Base-by-base conservation (phyloP, 495 filamentous ascomycete genomes). In the Aspergillus taichungensis region DNA sequence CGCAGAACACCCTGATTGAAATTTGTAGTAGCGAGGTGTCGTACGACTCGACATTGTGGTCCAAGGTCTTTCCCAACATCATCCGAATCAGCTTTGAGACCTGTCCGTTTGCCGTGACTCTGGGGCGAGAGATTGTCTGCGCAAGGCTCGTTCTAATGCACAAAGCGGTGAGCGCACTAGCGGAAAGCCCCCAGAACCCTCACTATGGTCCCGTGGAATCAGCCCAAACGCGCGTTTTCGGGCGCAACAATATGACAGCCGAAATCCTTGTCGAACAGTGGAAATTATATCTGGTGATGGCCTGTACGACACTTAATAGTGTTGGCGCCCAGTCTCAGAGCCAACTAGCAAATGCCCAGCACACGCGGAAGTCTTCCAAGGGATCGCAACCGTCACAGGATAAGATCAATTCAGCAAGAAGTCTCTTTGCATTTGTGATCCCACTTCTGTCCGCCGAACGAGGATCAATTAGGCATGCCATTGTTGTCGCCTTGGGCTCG, bases 261-360 rank as follows among this genome's bases (percentile, higher is more conserved):
- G 88, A 94, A 41, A 80, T 94, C 33, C 69, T 98, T 44, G 78
- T 97, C 46, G 92, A 97, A 58, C 92, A 99, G 62, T 99, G 91
- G 91, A 97, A 95, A 63, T 69, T 97, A n/a, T 96, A 96, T 59
- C 74, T 99, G 34, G 86, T 94, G 36, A 94, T 97, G 65, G 94
- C 94, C 6, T 99, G 94, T 60, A 94, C 89, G 7, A 99, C 94
- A 0, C 73, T 99, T 27, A 90, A 84, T 28, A 91, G 88, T 46
- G 79, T 87, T 12, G 90, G 89, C 12, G 79, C 74, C 12, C 73
- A 77, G 29, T 79, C 77, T 34, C 79, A 75, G 53, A 78, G 55
- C 53, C 77, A 65, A 52, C 57, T 71, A 30, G 76, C 65, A 35
- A 76, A 79, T 50, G 73, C 75, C n/a, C 87, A 94, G 53, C 90